phyloP scores from a whole-genome alignment of 768 basidiomycete species.

The Naematelia aurantialba region DNA sequence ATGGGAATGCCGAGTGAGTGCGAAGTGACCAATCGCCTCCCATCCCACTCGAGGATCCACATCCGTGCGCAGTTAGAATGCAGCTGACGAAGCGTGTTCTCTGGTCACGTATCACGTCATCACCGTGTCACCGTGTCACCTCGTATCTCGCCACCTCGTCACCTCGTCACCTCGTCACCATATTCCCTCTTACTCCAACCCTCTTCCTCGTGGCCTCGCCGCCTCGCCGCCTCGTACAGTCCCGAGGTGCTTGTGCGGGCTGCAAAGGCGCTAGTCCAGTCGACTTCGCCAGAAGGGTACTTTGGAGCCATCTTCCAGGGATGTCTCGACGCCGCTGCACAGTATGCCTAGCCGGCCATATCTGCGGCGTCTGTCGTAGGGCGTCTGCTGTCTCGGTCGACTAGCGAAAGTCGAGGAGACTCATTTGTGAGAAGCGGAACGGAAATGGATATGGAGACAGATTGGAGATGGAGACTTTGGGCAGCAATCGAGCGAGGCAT shows the following conservation, averaged over 20 bases:
- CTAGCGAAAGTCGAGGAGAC: too few relatives aligned
- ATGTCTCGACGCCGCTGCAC: background rate
- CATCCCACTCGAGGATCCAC: too few relatives aligned
- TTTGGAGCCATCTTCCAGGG: slow-evolving; percentile 31
- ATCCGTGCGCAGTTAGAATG: background rate
- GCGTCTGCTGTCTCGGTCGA: too few relatives aligned
- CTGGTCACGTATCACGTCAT: background rate
- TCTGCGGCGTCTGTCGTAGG: too few relatives aligned
- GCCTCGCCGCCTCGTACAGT: slow-evolving; percentile 6
- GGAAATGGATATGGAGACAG: too few relatives aligned
- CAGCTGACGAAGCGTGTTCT: background rate
- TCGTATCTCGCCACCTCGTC: background rate
- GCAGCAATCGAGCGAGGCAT: too few relatives aligned
- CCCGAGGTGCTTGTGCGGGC: slow-evolving; percentile 9
- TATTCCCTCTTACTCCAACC: background rate
- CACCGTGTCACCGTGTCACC: background rate
- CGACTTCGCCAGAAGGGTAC: slow-evolving; percentile 19
- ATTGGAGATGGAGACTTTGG: too few relatives aligned
- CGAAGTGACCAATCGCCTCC: too few relatives aligned
- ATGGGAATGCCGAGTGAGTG: slow-evolving; percentile 39
- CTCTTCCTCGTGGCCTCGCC: background rate
- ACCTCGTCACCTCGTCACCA: background rate
- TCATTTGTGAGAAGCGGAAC: too few relatives aligned
- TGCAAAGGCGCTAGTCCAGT: slow-evolving; percentile 14
- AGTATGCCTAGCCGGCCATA: background rate